phyloP scores from a whole-genome alignment of 306 rosid genomes.

The Quercus wislizeni region DNA sequence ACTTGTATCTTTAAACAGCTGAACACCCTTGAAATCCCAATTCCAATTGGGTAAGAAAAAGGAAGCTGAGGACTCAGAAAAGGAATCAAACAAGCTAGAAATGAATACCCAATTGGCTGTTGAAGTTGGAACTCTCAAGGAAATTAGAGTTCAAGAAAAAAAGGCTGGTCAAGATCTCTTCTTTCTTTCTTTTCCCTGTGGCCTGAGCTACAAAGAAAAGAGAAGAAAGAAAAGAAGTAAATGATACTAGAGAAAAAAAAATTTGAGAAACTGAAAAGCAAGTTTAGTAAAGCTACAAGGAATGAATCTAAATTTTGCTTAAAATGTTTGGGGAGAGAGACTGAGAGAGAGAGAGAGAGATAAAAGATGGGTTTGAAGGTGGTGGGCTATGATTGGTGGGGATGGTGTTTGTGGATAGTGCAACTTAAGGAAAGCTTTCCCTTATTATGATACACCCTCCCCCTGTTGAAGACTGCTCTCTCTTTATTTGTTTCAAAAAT shows the following conservation, averaged over 20 bases:
- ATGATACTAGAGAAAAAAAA: constrained; percentile 24
- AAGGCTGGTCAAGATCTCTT: constrained; percentile 31
- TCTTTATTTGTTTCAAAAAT: constrained; percentile 19
- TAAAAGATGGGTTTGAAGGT: constrained; percentile 40
- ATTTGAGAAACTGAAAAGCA: constrained; percentile 39
- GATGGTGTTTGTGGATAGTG: constrained; percentile 55
- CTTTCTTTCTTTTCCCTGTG: constrained; percentile 36
- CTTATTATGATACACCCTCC: constrained; percentile 32
- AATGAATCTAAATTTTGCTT: constrained; percentile 43
- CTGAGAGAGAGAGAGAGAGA: constrained; percentile 13
- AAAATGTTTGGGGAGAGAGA: constrained; percentile 17
- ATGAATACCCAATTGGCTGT: constrained; percentile 25
- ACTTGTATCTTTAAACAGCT: constrained; percentile 15
- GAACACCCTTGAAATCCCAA: constrained; percentile 13
- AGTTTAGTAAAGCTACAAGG: constrained; percentile 37
- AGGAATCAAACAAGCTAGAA: constrained; percentile 18
- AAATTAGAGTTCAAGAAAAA: neutral
- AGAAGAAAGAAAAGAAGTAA: constrained; percentile 25
- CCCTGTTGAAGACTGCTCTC: neutral
- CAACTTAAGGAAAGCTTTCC: constrained; percentile 46
- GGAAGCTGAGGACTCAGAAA: constrained; percentile 6
- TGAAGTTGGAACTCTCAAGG: constrained; percentile 28
- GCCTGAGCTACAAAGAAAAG: constrained; percentile 36
- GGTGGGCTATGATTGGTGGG: constrained; percentile 64
- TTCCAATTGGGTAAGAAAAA: constrained; percentile 41